Conservation (phyloP, 257 asterid genomes). For the Datura wrightii region DNA sequence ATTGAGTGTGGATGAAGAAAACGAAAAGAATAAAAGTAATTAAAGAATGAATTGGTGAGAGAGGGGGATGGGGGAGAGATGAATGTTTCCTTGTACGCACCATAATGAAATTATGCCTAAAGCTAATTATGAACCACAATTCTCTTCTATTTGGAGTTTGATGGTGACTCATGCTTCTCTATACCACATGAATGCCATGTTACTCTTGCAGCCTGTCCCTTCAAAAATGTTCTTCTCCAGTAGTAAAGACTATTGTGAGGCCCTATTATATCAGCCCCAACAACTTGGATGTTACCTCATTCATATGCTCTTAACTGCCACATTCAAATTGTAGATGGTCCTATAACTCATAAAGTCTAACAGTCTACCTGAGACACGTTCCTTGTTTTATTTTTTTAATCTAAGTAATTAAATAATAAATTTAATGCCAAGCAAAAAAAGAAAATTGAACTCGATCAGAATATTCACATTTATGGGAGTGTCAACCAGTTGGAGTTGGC, state of each 20-base stretch:
- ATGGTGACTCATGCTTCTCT: constrained; percentile 55
- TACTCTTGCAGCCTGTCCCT: constrained; percentile 53
- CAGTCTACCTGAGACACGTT: background rate
- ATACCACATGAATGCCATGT: constrained; percentile 87
- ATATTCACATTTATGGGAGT: background rate
- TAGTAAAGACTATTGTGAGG: constrained; percentile 16
- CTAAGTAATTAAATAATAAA: background rate
- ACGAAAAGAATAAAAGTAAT: constrained; percentile 17
- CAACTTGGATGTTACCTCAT: constrained; percentile 34
- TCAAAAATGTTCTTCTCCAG: background rate
- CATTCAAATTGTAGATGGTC: constrained; percentile 4
- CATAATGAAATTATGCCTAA: constrained; percentile 23
- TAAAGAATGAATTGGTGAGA: background rate
- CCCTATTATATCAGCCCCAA: constrained; percentile 44
- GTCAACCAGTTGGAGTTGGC: background rate
- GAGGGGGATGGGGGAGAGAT: background rate
- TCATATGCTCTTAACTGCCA: background rate
- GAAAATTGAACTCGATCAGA: background rate
- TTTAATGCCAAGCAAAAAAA: background rate
- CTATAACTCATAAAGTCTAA: constrained; percentile 20
- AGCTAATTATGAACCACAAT: constrained; percentile 39
- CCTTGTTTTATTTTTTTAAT: too few relatives aligned
- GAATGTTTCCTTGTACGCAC: background rate
- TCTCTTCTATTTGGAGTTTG: constrained; percentile 37
- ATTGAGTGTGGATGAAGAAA: background rate